Base-by-base conservation (phyloP, 108 stramenopile genomes). In the Schizochytrium sp. region DNA sequence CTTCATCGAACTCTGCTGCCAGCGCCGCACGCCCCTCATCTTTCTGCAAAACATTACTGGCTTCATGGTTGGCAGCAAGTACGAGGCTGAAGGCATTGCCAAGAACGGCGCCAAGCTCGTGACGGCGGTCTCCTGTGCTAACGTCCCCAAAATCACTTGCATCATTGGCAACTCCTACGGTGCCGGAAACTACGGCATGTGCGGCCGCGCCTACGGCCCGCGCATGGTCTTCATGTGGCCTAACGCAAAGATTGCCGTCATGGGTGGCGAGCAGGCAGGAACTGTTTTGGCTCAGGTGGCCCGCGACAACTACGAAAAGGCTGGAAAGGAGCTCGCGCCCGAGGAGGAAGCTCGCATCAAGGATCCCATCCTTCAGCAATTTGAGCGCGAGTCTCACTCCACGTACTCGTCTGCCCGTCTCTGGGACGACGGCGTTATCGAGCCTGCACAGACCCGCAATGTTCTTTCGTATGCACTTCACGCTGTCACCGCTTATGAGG, bases 21-120 rank as follows among this genome's bases (percentile, higher is more conserved):
- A 99, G 94, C 94, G 99, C 72, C 95, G 95, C 44, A 94, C 97
- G 55, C 99, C 99, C 5, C 94, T 99, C 87, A 88, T 99, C 43
- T 99, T 99, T 90, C 90, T 99, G 12, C 99, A 99, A 87, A 97
- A 99, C 90, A 98, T 99, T 88, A 98, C 98, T 6, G 99, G 99
- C 8, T 99, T 99, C 88, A 98, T 98, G 97, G 97, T 99, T 41
- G 98, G 98, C 58, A 95, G 93, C 89, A 95, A 96, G 58, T 96
- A 97, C 87, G 99, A 99, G 91, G 93, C 96, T 72, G 96, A 97
- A 88, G 99, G 99, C 6, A 98, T 99, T 72, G 98, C 99, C 41
- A 98, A 98, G 90, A 94, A 99, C 89, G 98, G 99, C 21, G 94
- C 94, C 25, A 91, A 98, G 92, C 93, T 99, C 41, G 99, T 99